Evolutionary conservation across 257 asterid genomes (phyloP).

Genomic region (Jaltomata sinuosa): DNA sequence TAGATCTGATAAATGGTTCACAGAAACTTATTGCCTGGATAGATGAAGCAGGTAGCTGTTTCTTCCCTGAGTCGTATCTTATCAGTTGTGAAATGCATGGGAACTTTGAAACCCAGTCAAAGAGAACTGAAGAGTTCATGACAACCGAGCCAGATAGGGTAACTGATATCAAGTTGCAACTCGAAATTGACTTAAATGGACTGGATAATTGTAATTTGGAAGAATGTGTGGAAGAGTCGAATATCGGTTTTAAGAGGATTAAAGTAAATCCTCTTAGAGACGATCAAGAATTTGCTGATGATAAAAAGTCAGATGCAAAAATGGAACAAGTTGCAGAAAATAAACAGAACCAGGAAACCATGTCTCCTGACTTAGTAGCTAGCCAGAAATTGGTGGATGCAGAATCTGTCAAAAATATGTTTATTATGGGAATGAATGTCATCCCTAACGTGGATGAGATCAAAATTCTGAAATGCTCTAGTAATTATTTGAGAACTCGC

Average conservation of each 20-base stretch:
- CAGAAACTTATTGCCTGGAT: constrained; percentile 81
- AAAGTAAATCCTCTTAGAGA: constrained; percentile 21
- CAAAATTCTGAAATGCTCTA: constrained; percentile 28
- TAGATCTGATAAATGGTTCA: constrained; percentile 54
- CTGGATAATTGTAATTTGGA: constrained; percentile 23
- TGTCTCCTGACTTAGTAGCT: constrained; percentile 4
- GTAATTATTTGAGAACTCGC: constrained; percentile 34
- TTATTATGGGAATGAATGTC: constrained; percentile 34
- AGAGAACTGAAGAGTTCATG: constrained; percentile 15
- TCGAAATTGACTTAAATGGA: constrained; percentile 61
- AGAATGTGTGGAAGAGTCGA: constrained; percentile 67
- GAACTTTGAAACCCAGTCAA: constrained; percentile 10
- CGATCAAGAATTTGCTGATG: constrained; percentile 14
- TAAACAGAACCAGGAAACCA: constrained; percentile 15
- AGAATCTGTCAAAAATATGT: constrained; percentile 34
- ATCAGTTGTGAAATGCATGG: constrained; percentile 23
- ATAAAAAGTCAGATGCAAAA: constrained; percentile 20
- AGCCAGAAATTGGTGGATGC: constrained; percentile 18
- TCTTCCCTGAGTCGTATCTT: constrained; percentile 52
- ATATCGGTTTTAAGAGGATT: constrained; percentile 27
- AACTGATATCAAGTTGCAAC: constrained; percentile 48
- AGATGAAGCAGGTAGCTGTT: constrained; percentile 64
- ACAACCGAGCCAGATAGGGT: constrained; percentile 22
- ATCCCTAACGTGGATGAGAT: constrained; percentile 26
- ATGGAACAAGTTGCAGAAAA: constrained; percentile 24